A percentile compares a stretch with the other conserved stretches of the same genome.
Conservation (phyloP, 208 protist genomes). For the Wallacemonas sp. region DNA sequence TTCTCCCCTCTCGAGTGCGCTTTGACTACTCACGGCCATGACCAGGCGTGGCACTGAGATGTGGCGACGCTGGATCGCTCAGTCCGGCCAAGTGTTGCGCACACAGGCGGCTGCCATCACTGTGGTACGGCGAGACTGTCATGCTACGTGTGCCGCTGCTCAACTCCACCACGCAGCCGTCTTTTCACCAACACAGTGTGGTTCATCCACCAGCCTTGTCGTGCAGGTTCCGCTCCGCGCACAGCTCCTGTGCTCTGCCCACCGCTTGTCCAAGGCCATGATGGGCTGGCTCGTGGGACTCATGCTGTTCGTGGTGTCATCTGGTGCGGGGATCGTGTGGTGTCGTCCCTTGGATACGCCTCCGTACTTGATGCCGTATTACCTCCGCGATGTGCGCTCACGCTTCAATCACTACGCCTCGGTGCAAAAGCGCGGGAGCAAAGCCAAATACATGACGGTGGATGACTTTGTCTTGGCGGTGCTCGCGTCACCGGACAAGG, state of each 20-base stretch:
- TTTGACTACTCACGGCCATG: no score
- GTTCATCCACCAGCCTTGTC: background rate
- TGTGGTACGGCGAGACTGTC: no score
- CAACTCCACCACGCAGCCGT: background rate
- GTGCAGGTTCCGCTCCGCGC: background rate
- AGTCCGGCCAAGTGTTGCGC: no score
- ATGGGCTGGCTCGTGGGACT: conserved; percentile 29
- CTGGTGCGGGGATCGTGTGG: conserved; percentile 28
- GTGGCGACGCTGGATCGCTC: no score
- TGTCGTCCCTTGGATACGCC: conserved; percentile 78
- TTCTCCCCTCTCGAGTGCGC: no score
- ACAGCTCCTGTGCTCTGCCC: background rate
- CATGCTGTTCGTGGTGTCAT: conserved; percentile 11
- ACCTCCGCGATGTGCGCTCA: conserved; percentile 75
- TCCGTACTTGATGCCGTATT: conserved; percentile 87
- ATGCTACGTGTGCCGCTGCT: no score
- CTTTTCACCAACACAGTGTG: background rate
- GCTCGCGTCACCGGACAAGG: conserved; percentile 44
- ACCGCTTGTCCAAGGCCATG: background rate
- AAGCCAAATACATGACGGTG: conserved; percentile 72
- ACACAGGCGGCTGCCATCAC: no score
- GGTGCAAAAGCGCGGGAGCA: conserved; percentile 51
- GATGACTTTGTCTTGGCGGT: conserved; percentile 87
- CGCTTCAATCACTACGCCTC: conserved; percentile 90
- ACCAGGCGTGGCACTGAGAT: no score